phyloP scores from a whole-genome alignment of 2,329 filamentous ascomycete species.

The Colletotrichum graminicola region DNA sequence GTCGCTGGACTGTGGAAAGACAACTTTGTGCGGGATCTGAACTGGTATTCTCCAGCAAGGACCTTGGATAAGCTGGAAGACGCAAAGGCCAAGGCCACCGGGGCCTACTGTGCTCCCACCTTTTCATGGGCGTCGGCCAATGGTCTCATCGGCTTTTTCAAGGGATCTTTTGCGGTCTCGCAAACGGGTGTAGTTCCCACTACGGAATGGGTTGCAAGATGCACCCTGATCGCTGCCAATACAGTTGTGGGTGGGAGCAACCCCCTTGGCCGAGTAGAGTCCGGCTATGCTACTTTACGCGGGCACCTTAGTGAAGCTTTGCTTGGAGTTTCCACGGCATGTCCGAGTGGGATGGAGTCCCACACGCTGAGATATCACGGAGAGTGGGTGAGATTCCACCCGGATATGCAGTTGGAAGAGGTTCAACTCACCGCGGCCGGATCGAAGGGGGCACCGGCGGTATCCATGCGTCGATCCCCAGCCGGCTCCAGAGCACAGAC shows the following conservation, averaged over 20 bases:
- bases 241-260: neutral
- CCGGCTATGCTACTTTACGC: neutral
- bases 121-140: neutral
- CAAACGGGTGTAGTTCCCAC: too few species aligned
- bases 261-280: neutral
- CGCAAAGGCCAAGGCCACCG: neutral
- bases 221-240: too few species aligned
- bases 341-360: neutral
- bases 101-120: neutral
- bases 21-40: neutral
- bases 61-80: neutral
- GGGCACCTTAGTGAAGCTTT: neutral
- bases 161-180: neutral
- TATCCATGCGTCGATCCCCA: neutral
- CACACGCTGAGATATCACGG: neutral
- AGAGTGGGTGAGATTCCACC: neutral
- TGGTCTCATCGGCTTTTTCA: neutral
- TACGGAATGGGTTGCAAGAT: neutral
- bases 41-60: neutral
- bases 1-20: neutral
- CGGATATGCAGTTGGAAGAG: neutral
- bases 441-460: neutral
- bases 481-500: neutral
- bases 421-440: neutral
- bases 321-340: neutral